phyloP scores from a whole-genome alignment of 225 moss, liverwort and hornwort genomes.

The Pseudisothecium myosuroides region DNA sequence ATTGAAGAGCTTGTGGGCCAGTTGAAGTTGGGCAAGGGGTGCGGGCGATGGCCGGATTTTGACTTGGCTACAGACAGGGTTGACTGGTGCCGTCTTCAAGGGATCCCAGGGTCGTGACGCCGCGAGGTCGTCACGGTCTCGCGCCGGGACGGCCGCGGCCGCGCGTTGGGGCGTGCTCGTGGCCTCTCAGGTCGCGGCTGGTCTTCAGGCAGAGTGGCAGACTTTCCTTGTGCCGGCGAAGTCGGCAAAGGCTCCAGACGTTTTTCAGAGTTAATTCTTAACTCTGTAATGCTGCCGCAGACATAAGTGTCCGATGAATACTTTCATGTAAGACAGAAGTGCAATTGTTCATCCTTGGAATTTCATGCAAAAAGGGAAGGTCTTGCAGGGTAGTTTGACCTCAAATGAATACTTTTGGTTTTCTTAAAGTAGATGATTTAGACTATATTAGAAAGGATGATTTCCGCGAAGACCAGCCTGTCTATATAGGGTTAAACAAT shows the following conservation, averaged over 20 bases:
- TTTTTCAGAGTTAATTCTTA: too few relatives aligned
- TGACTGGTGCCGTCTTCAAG: neutral
- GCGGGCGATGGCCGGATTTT: neutral
- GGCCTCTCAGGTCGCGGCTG: neutral
- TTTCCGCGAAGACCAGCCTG: too few relatives aligned
- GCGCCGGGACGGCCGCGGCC: neutral
- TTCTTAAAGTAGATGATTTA: too few relatives aligned
- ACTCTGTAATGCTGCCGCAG: too few relatives aligned
- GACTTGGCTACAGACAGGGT: neutral
- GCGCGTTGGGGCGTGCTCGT: neutral
- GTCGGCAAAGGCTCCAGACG: neutral
- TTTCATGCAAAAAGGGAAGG: too few relatives aligned
- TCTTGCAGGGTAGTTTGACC: too few relatives aligned
- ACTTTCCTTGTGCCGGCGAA: neutral
- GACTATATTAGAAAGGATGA: too few relatives aligned
- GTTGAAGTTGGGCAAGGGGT: neutral
- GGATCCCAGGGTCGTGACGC: neutral
- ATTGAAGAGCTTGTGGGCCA: neutral
- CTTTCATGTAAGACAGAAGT: too few relatives aligned
- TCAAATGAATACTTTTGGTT: too few relatives aligned
- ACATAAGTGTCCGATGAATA: too few relatives aligned
- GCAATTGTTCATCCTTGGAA: too few relatives aligned
- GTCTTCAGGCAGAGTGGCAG: neutral
- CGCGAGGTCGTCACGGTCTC: neutral
- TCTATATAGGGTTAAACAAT: neutral